Evolutionary conservation across 495 filamentous ascomycete species (phyloP).

Genomic region (Neurospora sp.): DNA sequence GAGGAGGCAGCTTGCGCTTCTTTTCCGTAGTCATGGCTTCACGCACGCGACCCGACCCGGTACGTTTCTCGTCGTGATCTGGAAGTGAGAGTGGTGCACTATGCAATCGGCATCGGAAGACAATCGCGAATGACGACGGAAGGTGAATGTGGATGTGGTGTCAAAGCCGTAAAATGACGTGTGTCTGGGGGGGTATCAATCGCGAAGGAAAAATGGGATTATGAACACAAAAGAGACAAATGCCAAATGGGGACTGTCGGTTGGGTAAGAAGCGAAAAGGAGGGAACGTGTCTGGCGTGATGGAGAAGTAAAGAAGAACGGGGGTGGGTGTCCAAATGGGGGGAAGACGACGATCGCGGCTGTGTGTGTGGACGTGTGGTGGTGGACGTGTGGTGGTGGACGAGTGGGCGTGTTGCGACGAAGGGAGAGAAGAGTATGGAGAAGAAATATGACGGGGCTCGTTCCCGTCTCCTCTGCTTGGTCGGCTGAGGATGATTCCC

Average conservation of each 20-base stretch:
- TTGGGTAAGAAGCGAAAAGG: neutral
- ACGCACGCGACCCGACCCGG: conserved; percentile 6
- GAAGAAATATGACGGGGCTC: neutral
- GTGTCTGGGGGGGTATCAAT: neutral
- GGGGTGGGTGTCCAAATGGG: neutral
- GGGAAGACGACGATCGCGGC: neutral
- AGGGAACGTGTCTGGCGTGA: neutral
- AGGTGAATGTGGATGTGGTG: neutral
- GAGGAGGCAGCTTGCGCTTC: conserved; percentile 47
- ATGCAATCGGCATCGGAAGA: neutral
- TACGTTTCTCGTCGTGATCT: conserved; percentile 8
- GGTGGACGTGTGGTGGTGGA: neutral
- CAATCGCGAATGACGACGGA: neutral
- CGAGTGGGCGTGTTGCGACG: neutral
- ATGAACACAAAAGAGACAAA: neutral
- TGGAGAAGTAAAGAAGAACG: too few relatives aligned
- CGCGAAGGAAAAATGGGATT: neutral
- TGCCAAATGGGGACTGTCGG: neutral
- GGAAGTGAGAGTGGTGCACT: conserved; percentile 7
- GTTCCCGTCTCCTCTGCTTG: too few relatives aligned
- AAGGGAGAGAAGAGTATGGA: neutral
- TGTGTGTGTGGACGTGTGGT: neutral
- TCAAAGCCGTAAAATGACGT: neutral
- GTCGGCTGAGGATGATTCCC: neutral
- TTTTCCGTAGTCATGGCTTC: conserved; percentile 34